Conservation (phyloP, 768 basidiomycete species). For the Kwoniella sp. region DNA sequence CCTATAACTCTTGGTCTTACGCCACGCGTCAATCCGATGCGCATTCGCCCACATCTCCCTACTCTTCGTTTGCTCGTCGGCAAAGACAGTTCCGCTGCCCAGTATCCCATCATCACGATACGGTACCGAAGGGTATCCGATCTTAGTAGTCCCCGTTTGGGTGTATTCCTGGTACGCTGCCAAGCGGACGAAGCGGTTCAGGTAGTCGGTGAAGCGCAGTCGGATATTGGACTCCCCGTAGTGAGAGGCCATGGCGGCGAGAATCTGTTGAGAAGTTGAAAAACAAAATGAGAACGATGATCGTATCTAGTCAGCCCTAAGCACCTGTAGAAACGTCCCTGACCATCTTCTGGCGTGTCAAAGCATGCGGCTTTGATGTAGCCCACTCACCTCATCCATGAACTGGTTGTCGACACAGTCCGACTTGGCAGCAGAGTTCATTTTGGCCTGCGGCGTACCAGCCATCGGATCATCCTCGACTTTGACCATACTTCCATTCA, state of each 20-base stretch:
- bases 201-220: constrained; percentile 85
- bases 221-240: constrained; percentile 88
- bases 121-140: constrained; percentile 69
- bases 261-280: constrained; percentile 62
- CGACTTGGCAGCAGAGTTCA: constrained; percentile 58
- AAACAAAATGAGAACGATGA: no score
- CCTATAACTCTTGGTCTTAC: constrained; percentile 76
- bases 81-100: constrained; percentile 79
- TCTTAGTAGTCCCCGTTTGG: constrained; percentile 68
- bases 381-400: constrained; percentile 81
- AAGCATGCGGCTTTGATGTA: not conserved
- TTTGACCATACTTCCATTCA: constrained; percentile 59
- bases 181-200: constrained; percentile 79
- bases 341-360: no score
- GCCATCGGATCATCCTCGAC: constrained; percentile 30
- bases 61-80: constrained; percentile 67
- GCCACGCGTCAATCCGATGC: constrained; percentile 90
- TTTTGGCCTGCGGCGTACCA: constrained; percentile 35
- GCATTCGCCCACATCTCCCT: constrained; percentile 76
- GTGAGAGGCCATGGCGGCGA: constrained; percentile 83
- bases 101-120: constrained; percentile 62
- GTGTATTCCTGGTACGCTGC: constrained; percentile 90
- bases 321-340: no score
- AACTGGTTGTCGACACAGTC: constrained; percentile 76
- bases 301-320: not conserved